Conservation (phyloP, 2,329 filamentous ascomycete genomes). For the Thelonectria blattea region DNA sequence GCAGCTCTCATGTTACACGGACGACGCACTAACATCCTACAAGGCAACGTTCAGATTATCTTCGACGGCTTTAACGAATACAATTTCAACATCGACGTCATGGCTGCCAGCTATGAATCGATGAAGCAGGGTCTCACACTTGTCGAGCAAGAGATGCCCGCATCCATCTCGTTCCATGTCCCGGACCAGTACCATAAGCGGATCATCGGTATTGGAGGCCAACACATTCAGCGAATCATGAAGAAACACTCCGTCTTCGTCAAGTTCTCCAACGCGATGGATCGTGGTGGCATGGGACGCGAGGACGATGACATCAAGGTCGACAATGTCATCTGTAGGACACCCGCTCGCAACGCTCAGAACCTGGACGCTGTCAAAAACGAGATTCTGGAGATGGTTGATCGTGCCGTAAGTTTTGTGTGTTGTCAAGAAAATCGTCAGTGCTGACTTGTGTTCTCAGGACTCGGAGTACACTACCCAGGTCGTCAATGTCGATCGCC, state of each 20-base stretch:
- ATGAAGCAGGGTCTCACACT: constrained; percentile 91
- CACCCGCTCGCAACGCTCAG: constrained; percentile 94
- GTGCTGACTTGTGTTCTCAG: constrained; percentile 45
- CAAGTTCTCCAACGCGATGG: constrained; percentile 99
- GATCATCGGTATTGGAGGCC: constrained; percentile 97
- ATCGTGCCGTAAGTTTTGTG: constrained; percentile 74
- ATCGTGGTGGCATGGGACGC: constrained; percentile 84
- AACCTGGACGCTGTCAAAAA: constrained; percentile 97
- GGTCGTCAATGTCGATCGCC: constrained; percentile 88
- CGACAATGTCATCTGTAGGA: constrained; percentile 98
- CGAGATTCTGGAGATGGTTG: constrained; percentile 99
- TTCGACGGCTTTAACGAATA: constrained; percentile 99
- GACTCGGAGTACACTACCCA: constrained; percentile 97
- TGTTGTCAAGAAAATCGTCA: background rate
- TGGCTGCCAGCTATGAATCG: constrained; percentile 88
- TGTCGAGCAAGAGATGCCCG: constrained; percentile 98
- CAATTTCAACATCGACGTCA: constrained; percentile 99
- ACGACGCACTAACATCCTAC: constrained; percentile 31
- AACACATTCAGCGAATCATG: constrained; percentile 99
- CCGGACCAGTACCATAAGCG: constrained; percentile 99
- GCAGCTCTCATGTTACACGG: background rate
- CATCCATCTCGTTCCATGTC: constrained; percentile 98
- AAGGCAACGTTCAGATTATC: constrained; percentile 94
- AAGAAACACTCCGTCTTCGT: constrained; percentile 99
- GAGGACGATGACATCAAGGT: constrained; percentile 99